Base-by-base conservation (phyloP, 192 early-diverging fungal species). In the Coemansia sp. region DNA sequence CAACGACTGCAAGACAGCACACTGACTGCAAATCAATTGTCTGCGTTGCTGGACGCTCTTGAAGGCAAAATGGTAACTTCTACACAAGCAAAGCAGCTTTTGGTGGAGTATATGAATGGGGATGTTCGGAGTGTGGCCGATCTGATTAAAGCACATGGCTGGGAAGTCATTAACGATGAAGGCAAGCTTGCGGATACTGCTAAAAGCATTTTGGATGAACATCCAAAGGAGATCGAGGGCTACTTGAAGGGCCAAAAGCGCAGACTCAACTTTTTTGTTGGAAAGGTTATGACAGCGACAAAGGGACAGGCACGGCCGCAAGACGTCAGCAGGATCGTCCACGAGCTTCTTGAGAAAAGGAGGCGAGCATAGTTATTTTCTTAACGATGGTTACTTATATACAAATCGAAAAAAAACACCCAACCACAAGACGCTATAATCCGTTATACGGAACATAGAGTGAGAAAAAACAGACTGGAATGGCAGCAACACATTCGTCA, bases 261-360 rank as follows among this genome's bases (percentile, higher is more conserved):
- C 5, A 58, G 92, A 40, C 74, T 92, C 6, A 88, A 89, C 38
- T 94, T 93, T 83, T 91, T 97, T 69, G 85, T 95, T 21, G 93
- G 94, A 8, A 87, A 93, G 75, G 84, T 91, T 8, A 93, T 97
- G 91, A 81, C 86, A 43, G 75, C 83, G 52, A 94, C 92, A 7
- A 86, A 89, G 76, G 94, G 94, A 15, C 84, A 89, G 56, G 91
- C 91, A 9, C 89, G 93, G 56, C 94, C 95, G 4, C 82, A 87
- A 13, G 67, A 86, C 4, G 75, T 92, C 9, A 92, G 89, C 54
- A 71, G 84, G 41, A 61, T 91, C 3, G 56, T 93, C 18, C 81
- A 83, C 62, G 57, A 82, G 10, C 65, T 76, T 26, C 47, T 81
- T 0, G 74, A 78, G 15, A n/a, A 23, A 23, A 52, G 10, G 10